phyloP scores from a whole-genome alignment of 2,329 filamentous ascomycete species.

The Fusarium sp. region DNA sequence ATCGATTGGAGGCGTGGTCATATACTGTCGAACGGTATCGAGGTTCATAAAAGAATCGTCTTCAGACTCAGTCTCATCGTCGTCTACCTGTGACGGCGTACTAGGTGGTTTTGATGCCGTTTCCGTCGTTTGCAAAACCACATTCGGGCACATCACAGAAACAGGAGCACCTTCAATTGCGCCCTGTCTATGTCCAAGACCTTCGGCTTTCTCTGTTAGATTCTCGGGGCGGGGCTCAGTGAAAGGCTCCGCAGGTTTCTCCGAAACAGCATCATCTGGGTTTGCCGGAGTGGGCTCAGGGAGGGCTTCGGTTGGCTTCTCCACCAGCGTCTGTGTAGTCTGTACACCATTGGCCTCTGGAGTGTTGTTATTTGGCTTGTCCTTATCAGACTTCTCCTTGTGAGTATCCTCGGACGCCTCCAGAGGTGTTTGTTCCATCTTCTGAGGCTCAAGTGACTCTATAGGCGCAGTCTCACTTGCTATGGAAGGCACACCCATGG shows the following conservation, averaged over 20 bases:
- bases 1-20: conserved; percentile 64
- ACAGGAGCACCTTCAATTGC: neutral
- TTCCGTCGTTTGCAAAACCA: conserved; percentile 43
- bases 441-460: neutral
- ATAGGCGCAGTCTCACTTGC: neutral
- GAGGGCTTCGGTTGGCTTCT: neutral
- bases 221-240: neutral
- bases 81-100: conserved; percentile 61
- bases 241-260: neutral
- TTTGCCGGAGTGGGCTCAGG: neutral
- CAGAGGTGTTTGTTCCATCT: neutral
- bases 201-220: neutral
- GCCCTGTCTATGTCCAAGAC: neutral
- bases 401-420: neutral
- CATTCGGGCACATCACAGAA: conserved; percentile 11
- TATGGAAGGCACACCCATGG: neutral
- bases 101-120: conserved; percentile 51
- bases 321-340: neutral
- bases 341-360: neutral
- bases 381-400: neutral
- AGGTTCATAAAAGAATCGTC: conserved; percentile 61
- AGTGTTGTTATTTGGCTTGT: neutral
- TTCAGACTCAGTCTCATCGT: conserved; percentile 64
- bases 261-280: neutral
- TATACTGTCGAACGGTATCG: conserved; percentile 60